A percentile compares a stretch with the other conserved stretches of the same genome.
Conservation (phyloP, 176 grass and related monocot species). For the Triticum aestivum region DNA sequence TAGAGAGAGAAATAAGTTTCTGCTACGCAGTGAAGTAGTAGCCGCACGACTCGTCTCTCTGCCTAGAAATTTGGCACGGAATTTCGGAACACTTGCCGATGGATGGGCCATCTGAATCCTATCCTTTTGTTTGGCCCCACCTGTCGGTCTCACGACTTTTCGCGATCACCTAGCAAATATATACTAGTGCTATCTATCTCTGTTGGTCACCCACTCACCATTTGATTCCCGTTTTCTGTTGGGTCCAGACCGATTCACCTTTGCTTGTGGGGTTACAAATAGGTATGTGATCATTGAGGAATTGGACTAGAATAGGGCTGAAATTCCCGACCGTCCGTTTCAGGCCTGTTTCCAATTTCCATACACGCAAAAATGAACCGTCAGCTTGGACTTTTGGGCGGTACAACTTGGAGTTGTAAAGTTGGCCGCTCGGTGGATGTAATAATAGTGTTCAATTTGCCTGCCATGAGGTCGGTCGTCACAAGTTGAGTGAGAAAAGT, state of each 20-base stretch:
- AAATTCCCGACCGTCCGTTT: slow-evolving; percentile 3
- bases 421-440: slow-evolving; percentile 21
- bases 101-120: not conserved
- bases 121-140: not conserved
- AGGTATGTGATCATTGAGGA: slow-evolving; percentile 6
- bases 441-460: slow-evolving; percentile 30
- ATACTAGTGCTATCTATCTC: slow-evolving; percentile 8
- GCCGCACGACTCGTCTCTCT: not conserved
- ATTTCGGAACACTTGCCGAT: not conserved
- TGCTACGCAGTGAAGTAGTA: not conserved
- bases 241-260: slow-evolving; percentile 24
- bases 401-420: slow-evolving; percentile 40
- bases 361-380: not conserved
- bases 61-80: not conserved
- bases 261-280: slow-evolving; percentile 23
- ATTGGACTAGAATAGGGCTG: slow-evolving; percentile 24
- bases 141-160: not conserved
- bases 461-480: slow-evolving; percentile 22
- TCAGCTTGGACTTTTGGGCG: slow-evolving; percentile 22
- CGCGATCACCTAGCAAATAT: not conserved
- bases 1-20: not conserved
- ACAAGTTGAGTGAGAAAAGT: slow-evolving; percentile 22
- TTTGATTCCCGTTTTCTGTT: slow-evolving; percentile 27
- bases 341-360: not conserved
- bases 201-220: slow-evolving; percentile 9